Percentiles rank a stretch among this genome's conserved stretches.
Evolutionary conservation across 2,329 filamentous ascomycete species (phyloP).

Genomic region (Sclerotinia borealis): DNA sequence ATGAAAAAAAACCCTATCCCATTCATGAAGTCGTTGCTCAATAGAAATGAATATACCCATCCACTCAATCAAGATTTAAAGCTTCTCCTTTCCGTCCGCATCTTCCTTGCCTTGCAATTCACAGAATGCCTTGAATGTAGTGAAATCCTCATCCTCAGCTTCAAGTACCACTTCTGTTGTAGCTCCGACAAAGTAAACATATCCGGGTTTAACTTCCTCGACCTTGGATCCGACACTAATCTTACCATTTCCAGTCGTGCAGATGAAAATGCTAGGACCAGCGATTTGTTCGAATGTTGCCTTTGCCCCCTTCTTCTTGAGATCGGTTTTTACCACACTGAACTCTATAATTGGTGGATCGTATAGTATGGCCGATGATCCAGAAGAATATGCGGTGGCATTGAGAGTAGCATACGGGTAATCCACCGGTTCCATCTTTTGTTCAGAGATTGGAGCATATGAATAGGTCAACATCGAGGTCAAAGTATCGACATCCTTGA

Average conservation of each 20-base stretch:
- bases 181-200: constrained; percentile 80
- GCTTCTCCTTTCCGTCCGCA: constrained; percentile 24
- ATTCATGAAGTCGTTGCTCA: constrained; percentile 7
- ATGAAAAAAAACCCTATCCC: not conserved
- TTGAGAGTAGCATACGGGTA: constrained; percentile 85
- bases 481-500: constrained; percentile 89
- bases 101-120: constrained; percentile 55
- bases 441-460: constrained; percentile 88
- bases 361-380: constrained; percentile 69
- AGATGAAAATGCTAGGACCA: constrained; percentile 89
- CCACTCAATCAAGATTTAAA: constrained; percentile 14
- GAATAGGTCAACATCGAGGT: constrained; percentile 91
- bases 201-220: constrained; percentile 66
- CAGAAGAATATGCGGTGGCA: constrained; percentile 71
- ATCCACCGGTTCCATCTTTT: constrained; percentile 82
- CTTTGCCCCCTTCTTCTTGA: constrained; percentile 68
- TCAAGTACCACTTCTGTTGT: constrained; percentile 79
- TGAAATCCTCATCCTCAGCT: constrained; percentile 66
- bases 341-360: constrained; percentile 97
- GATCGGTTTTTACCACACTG: constrained; percentile 72
- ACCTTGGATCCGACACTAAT: constrained; percentile 80
- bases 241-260: constrained; percentile 74
- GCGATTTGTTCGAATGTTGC: constrained; percentile 81
- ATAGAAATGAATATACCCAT: not conserved
- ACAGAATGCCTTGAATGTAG: constrained; percentile 90